Evolutionary conservation across 371 early-diverging fungal genomes (phyloP), one percentile per base, ranked within the genome.

Genomic region (Blastocladiella emersonii): DNA sequence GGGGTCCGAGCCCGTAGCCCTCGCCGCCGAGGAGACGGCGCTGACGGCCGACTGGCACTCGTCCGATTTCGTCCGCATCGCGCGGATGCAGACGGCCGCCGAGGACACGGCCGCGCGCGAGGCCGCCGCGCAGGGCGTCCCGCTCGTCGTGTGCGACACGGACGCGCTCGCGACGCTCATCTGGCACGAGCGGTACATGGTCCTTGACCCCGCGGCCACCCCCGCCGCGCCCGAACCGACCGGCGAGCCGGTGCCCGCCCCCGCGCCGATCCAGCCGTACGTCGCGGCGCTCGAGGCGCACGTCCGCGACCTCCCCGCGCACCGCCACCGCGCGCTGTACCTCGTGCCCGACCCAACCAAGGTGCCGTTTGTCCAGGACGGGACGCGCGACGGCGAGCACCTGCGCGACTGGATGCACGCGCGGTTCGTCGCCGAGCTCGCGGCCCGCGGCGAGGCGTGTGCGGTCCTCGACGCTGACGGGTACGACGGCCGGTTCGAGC

Each of bases 141-240:
- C 39, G 8, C 8, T 44, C 3, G 30, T 51, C 30, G 32, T 51
- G 13, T 51, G 53, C 32, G 53, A 51, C 19, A 51, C 53, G 53
- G 53, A 51, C 17, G 15, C 53, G 32, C 32, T 51, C 21, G 53
- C 53, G 53, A 51, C 53, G 30, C 12, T 51, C 8, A 30, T 51
- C 17, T 51, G 53, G 53, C 53, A 51, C 32, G 53, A 51, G 30
- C 53, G 53, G 53, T 51, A 51, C 32, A 51, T 51, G 53, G 4
- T 44, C 10, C n/a, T n/a, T n/a, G 12, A 3, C 19, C 45, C 45
- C 10, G 10, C 8, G 19, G 45, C 19, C 3, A 19, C 45, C 23
- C 45, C 45, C 19, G 45, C 8, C 4, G 41, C 41, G 19, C 41
- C 41, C 19, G 41, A 41, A 1, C 19, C 19, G 41, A 15, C 41